A percentile compares a stretch with the other conserved stretches of the same genome.
Evolutionary conservation across 257 asterid genomes (phyloP).

Genomic region (Cruciata laevipes): DNA sequence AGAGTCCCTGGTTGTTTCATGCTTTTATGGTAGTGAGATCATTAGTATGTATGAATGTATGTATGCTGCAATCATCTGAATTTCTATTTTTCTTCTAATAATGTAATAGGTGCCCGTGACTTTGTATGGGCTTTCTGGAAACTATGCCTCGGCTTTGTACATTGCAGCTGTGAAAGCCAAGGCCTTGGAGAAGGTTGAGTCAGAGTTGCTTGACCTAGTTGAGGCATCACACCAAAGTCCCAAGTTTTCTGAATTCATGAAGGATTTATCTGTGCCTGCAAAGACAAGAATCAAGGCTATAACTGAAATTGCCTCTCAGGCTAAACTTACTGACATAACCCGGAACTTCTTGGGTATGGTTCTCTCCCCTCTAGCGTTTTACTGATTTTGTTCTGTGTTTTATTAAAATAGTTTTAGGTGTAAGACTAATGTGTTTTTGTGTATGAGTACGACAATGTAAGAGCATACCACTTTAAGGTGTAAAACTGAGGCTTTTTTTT

Average conservation of each 20-base stretch:
- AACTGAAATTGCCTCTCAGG: slow-evolving; percentile 46
- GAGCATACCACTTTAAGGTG: not conserved
- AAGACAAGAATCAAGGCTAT: slow-evolving; percentile 65
- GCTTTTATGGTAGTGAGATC: not conserved
- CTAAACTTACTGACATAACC: slow-evolving; percentile 57
- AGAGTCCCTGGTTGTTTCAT: not conserved
- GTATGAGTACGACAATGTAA: too few species aligned
- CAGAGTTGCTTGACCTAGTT: slow-evolving; percentile 60
- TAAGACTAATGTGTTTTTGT: not conserved
- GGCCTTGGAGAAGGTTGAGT: slow-evolving; percentile 71
- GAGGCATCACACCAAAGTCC: slow-evolving; percentile 80
- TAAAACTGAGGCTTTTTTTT: too few species aligned
- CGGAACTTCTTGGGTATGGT: slow-evolving; percentile 65
- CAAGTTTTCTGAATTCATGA: slow-evolving; percentile 67
- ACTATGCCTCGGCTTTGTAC: slow-evolving; percentile 90
- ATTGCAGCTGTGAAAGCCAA: slow-evolving; percentile 76
- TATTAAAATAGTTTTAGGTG: not conserved
- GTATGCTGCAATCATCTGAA: not conserved
- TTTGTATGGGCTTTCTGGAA: slow-evolving; percentile 80
- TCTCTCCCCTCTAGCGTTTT: not conserved
- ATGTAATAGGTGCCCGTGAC: slow-evolving; percentile 64
- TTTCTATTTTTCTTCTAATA: not conserved
- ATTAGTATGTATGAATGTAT: not conserved
- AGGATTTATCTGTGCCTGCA: slow-evolving; percentile 57
- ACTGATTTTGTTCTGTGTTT: too few species aligned